phyloP scores from a whole-genome alignment of 169 alveolate genomes.

The Cyclospora cayetanensis region DNA sequence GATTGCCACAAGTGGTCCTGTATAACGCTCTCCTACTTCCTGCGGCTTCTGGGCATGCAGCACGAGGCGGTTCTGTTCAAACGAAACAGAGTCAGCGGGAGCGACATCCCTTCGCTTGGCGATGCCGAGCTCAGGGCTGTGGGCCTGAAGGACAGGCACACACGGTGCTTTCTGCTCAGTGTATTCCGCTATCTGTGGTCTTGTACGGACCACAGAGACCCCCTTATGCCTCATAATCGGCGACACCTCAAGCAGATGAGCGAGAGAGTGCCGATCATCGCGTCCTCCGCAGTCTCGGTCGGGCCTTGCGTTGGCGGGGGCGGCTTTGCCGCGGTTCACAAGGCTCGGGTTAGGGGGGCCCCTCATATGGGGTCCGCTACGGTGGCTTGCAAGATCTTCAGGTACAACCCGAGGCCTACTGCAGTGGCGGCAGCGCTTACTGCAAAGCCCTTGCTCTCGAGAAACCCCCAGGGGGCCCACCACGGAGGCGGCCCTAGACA shows the following conservation, averaged over 20 bases:
- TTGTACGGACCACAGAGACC: slow-evolving; percentile 39
- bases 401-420: neutral
- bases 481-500: neutral
- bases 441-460: neutral
- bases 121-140: neutral
- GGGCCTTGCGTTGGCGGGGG: slow-evolving; percentile 35
- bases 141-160: slow-evolving; percentile 1
- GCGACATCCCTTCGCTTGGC: slow-evolving; percentile 19
- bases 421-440: neutral
- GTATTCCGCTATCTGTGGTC: slow-evolving; percentile 44
- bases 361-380: neutral
- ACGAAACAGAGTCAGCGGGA: neutral
- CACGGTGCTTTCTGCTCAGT: slow-evolving; percentile 2
- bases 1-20: slow-evolving; percentile 51
- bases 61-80: slow-evolving; percentile 10
- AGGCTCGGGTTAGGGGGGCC: neutral
- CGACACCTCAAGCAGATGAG: neutral
- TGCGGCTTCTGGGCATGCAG: slow-evolving; percentile 7
- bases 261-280: neutral
- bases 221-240: slow-evolving; percentile 25
- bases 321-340: slow-evolving; percentile 36
- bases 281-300: slow-evolving; percentile 5
- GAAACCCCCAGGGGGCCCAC: neutral
- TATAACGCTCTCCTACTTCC: neutral
- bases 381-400: slow-evolving; percentile 60